Conservation (phyloP, 2,329 filamentous ascomycete genomes). For the Trichocomaceae sp. region DNA sequence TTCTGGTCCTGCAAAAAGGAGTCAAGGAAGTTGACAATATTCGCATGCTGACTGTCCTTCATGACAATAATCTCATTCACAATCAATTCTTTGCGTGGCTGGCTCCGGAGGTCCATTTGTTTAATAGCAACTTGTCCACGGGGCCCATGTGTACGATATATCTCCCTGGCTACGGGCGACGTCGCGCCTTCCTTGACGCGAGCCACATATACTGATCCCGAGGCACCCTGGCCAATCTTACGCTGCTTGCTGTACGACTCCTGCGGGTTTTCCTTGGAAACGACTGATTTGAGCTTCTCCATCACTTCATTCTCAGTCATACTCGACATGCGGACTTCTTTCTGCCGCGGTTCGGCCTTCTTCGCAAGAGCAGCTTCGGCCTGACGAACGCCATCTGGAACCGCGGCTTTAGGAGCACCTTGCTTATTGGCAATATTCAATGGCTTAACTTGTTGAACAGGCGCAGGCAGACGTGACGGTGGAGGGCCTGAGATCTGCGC, state of each 20-base stretch:
- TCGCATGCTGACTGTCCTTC: conserved; percentile 97
- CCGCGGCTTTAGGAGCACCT: conserved; percentile 36
- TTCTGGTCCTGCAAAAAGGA: conserved; percentile 94
- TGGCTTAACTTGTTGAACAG: conserved; percentile 59
- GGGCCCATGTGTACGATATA: conserved; percentile 71
- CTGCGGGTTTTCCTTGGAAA: conserved; percentile 91
- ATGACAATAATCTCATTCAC: conserved; percentile 99
- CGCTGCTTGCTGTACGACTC: conserved; percentile 98
- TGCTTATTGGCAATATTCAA: conserved; percentile 70
- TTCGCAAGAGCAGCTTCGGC: conserved; percentile 84
- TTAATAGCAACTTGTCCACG: conserved; percentile 95
- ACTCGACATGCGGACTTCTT: conserved; percentile 95
- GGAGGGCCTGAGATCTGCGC: conserved; percentile 35
- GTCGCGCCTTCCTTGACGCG: conserved; percentile 83
- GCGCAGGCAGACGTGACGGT: conserved; percentile 54
- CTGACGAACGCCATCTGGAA: conserved; percentile 68
- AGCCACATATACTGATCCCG: conserved; percentile 94
- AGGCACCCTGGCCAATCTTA: conserved; percentile 98
- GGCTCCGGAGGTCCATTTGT: conserved; percentile 97
- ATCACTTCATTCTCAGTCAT: conserved; percentile 98
- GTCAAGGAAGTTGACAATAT: conserved; percentile 98
- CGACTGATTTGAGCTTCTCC: conserved; percentile 87
- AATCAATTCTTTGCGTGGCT: conserved; percentile 95
- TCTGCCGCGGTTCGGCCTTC: conserved; percentile 68
- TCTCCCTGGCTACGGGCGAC: conserved; percentile 70